These are phyloP conservation scores for Kwoniella pini DNA, from an alignment of 768 basidiomycete species.

Conservation along the genomic window DNA sequence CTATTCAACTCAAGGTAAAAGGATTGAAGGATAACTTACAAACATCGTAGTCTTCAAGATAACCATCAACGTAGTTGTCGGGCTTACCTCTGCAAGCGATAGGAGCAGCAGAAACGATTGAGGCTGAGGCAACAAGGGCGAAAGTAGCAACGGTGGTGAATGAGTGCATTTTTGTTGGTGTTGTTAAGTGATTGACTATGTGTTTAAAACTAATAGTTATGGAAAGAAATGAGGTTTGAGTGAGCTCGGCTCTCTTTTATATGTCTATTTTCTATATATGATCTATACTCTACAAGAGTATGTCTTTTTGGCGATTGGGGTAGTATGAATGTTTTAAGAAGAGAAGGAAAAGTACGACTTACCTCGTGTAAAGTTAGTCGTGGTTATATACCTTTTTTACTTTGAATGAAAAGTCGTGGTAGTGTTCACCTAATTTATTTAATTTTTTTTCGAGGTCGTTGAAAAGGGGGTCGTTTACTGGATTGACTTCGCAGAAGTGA, in stretches of 20 bases:
- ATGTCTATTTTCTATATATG: conserved; percentile 8
- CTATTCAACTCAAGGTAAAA: not conserved
- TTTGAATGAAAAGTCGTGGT: conserved; percentile 8
- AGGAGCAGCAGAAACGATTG: conserved; percentile 33
- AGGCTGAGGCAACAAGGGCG: conserved; percentile 25
- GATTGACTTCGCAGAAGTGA: conserved; percentile 1
- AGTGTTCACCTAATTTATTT: not conserved
- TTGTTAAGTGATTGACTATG: conserved; percentile 14
- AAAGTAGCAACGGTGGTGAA: conserved; percentile 30
- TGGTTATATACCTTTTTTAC: conserved; percentile 20
- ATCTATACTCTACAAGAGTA: too few relatives aligned
- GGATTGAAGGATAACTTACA: conserved; percentile 33
- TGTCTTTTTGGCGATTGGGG: not conserved
- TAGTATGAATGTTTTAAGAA: not conserved
- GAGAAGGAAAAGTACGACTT: conserved; percentile 7
- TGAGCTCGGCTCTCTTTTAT: conserved; percentile 22
- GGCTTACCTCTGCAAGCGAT: conserved; percentile 38
- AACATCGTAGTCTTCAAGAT: conserved; percentile 51
- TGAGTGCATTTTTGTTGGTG: conserved; percentile 22
- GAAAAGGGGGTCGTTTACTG: conserved; percentile 13
- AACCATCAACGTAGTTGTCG: conserved; percentile 42
- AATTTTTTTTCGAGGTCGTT: conserved; percentile 12
- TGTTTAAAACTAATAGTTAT: conserved; percentile 10
- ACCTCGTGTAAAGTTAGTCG: conserved; percentile 18
- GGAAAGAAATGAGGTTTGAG: not conserved